phyloP scores from a whole-genome alignment of 441 rosid species.

The Adansonia rubrostipa region DNA sequence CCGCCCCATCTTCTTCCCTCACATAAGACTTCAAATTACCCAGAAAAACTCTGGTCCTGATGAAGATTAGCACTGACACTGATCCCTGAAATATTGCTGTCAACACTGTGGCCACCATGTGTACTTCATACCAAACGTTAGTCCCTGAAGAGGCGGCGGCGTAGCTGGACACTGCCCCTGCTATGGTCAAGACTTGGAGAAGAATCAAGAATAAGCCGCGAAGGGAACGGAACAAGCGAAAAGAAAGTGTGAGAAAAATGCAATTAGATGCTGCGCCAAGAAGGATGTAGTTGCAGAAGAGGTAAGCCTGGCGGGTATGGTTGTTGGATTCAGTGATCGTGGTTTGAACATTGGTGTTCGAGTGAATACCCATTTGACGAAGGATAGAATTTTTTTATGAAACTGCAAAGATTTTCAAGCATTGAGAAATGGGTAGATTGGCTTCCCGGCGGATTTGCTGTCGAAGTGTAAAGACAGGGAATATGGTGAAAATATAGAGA shows the following conservation, averaged over 20 bases:
- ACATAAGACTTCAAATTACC: slow-evolving; percentile 66
- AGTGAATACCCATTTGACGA: slow-evolving; percentile 33
- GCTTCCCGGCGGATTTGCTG: not conserved
- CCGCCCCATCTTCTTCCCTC: slow-evolving; percentile 65
- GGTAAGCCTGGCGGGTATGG: slow-evolving; percentile 66
- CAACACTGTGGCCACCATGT: slow-evolving; percentile 81
- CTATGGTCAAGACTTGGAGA: slow-evolving; percentile 69
- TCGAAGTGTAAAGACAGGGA: not conserved
- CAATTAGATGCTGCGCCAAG: slow-evolving; percentile 88
- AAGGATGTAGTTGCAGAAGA: slow-evolving; percentile 80
- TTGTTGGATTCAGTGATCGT: slow-evolving; percentile 42
- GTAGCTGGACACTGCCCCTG: slow-evolving; percentile 74
- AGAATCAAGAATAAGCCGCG: slow-evolving; percentile 77
- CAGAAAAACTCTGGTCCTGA: slow-evolving; percentile 60
- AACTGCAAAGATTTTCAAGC: not conserved
- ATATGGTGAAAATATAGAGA: not conserved
- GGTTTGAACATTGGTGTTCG: slow-evolving; percentile 16
- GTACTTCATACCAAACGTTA: slow-evolving; percentile 62
- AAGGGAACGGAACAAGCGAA: slow-evolving; percentile 75
- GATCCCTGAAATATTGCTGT: slow-evolving; percentile 85
- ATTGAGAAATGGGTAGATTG: not conserved
- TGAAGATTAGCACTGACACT: slow-evolving; percentile 69
- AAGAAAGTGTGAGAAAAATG: slow-evolving; percentile 84
- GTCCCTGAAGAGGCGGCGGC: slow-evolving; percentile 57
- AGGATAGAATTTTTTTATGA: not conserved